Conservation (phyloP, 2,329 filamentous ascomycete species). For the Penicillium sp. region DNA sequence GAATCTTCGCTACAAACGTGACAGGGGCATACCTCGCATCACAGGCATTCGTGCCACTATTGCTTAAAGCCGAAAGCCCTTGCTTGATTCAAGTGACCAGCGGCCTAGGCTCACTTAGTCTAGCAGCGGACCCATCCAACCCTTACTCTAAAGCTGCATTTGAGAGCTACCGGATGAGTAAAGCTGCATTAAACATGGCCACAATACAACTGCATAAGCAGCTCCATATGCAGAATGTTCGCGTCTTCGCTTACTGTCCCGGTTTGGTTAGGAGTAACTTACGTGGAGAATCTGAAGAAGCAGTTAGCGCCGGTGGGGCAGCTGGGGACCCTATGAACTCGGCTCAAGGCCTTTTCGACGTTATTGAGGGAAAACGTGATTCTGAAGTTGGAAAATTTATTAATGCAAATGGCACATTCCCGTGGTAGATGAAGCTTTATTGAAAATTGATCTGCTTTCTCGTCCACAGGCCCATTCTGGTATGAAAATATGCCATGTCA, state of each 20-base stretch:
- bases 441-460: neutral
- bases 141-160: neutral
- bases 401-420: conserved; percentile 24
- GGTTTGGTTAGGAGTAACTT: conserved; percentile 36
- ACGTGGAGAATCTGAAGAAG: conserved; percentile 29
- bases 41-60: conserved; percentile 36
- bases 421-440: neutral
- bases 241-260: conserved; percentile 30
- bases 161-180: conserved; percentile 26
- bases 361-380: conserved; percentile 36
- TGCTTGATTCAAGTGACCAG: conserved; percentile 42
- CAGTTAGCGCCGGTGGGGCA: conserved; percentile 20
- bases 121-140: conserved; percentile 6
- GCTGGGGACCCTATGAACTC: conserved; percentile 31
- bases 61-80: conserved; percentile 33
- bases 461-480: neutral
- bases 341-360: conserved; percentile 26
- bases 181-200: conserved; percentile 26
- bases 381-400: conserved; percentile 35
- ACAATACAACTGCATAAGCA: conserved; percentile 21
- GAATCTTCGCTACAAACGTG: conserved; percentile 40
- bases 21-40: conserved; percentile 37
- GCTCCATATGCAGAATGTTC: conserved; percentile 18
- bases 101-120: conserved; percentile 33
- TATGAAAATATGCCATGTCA: neutral